phyloP scores from a whole-genome alignment of 225 moss, liverwort and hornwort species.

The Marchantia polymorpha region DNA sequence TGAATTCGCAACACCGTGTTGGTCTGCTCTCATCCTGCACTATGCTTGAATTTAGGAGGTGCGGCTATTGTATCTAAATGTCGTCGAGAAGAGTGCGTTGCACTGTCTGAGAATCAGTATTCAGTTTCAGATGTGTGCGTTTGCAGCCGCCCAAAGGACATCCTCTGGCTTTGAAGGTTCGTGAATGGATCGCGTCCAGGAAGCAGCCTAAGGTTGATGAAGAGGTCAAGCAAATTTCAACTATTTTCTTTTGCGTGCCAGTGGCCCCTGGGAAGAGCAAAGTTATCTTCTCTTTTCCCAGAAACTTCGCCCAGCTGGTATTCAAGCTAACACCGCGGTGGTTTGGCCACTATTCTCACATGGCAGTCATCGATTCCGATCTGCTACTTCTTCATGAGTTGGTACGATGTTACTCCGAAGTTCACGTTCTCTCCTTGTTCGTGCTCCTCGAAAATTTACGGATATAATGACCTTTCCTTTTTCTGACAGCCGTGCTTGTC shows the following conservation, averaged over 20 bases:
- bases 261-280: constrained; percentile 19
- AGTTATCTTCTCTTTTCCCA: constrained; percentile 2
- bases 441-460: too few relatives aligned
- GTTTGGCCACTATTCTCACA: constrained; percentile 8
- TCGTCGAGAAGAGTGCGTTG: constrained; percentile 31
- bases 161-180: constrained; percentile 13
- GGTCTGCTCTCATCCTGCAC: constrained; percentile 19
- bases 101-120: not conserved
- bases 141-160: constrained; percentile 15
- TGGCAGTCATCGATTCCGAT: constrained; percentile 12
- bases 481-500: not conserved
- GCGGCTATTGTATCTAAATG: constrained; percentile 33
- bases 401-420: not conserved
- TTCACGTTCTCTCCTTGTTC: not conserved
- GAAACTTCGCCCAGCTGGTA: constrained; percentile 6
- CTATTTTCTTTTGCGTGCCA: constrained; percentile 9
- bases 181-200: constrained; percentile 9
- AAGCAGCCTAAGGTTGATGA: constrained; percentile 27
- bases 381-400: constrained; percentile 2
- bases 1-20: too few relatives aligned
- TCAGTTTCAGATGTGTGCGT: not conserved
- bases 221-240: not conserved
- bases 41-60: too few relatives aligned
- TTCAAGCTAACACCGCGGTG: constrained; percentile 15
- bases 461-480: not conserved